Evolutionary conservation across 139 green algal species (phyloP).

Genomic region (Picochlorum sp.): DNA sequence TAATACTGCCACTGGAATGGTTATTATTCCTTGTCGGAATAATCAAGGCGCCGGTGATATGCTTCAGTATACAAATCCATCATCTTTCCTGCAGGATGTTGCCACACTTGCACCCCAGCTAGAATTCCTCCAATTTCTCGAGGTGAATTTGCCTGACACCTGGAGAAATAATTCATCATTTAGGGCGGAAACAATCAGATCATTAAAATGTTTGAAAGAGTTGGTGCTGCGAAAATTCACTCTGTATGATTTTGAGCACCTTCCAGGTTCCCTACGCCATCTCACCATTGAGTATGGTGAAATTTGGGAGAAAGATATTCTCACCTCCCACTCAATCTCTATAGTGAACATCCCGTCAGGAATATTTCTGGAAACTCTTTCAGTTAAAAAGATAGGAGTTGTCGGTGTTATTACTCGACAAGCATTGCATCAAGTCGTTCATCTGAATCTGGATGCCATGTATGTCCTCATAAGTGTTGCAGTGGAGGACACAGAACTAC

Average conservation of each 20-base stretch:
- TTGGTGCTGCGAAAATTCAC: slow-evolving; percentile 1
- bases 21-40: too few relatives aligned
- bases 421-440: not conserved
- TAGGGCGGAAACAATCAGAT: not conserved
- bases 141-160: too few relatives aligned
- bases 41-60: too few relatives aligned
- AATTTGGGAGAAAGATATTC: slow-evolving; percentile 6
- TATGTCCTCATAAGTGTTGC: not conserved
- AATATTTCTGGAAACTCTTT: not conserved
- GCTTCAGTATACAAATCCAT: too few relatives aligned
- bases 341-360: not conserved
- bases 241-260: not conserved
- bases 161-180: not conserved
- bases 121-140: too few relatives aligned
- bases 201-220: not conserved
- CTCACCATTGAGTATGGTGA: not conserved
- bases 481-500: slow-evolving; percentile 9
- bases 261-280: not conserved
- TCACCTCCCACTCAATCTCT: slow-evolving; percentile 6
- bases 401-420: not conserved
- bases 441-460: not conserved
- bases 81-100: too few relatives aligned
- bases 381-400: not conserved
- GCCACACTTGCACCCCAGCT: too few relatives aligned
- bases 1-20: too few relatives aligned